phyloP scores from a whole-genome alignment of 345 rosid genomes.

The Linum lewisii region DNA sequence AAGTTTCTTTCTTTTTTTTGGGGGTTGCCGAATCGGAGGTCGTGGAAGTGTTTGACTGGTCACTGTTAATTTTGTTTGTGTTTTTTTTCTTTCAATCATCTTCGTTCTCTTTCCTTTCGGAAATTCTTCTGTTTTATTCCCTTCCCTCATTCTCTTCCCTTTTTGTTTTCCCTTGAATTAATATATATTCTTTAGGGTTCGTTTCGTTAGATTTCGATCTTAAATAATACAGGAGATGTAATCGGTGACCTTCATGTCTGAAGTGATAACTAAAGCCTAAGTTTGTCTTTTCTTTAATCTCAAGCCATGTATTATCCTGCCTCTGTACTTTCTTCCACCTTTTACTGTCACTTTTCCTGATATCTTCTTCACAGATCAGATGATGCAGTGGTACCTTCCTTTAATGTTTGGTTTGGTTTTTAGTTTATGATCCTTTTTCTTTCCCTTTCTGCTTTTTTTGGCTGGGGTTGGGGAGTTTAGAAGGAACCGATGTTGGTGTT shows the following conservation, averaged over 20 bases:
- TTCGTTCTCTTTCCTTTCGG: constrained; percentile 23
- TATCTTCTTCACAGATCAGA: constrained; percentile 16
- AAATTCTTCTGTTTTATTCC: constrained; percentile 20
- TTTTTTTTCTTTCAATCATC: constrained; percentile 18
- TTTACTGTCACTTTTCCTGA: constrained; percentile 28
- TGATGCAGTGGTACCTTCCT: constrained; percentile 10
- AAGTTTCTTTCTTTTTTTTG: constrained; percentile 9
- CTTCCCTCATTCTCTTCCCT: constrained; percentile 12
- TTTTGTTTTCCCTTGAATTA: constrained; percentile 4
- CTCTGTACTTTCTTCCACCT: constrained; percentile 22
- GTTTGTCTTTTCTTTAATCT: constrained; percentile 57
- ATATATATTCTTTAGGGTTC: constrained; percentile 20
- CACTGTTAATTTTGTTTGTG: constrained; percentile 20
- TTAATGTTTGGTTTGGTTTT: constrained; percentile 3
- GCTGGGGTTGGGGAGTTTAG: background rate
- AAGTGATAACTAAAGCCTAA: constrained; percentile 27
- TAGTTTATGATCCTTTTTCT: constrained; percentile 13
- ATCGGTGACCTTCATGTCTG: constrained; percentile 34
- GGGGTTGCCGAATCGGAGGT: constrained; percentile 20
- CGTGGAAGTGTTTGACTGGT: constrained; percentile 56
- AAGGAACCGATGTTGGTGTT: background rate
- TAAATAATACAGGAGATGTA: constrained; percentile 24
- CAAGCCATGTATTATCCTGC: constrained; percentile 10
- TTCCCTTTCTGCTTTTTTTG: constrained; percentile 13
- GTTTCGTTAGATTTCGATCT: constrained; percentile 21